Conservation (phyloP, 768 basidiomycete species). For the Leccinum aurantiacum region DNA sequence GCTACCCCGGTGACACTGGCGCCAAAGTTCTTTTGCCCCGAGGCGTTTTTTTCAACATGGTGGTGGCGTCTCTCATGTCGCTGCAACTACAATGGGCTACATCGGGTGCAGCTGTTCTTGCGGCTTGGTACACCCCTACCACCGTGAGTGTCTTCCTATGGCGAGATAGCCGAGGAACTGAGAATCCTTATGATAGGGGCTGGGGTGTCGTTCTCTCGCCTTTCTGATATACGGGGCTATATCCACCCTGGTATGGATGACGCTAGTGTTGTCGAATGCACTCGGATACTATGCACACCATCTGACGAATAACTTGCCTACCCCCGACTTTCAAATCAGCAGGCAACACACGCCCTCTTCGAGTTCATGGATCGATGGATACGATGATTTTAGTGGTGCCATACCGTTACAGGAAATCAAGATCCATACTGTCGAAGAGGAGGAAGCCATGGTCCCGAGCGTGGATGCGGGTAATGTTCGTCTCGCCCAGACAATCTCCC, state of each 20-base stretch:
- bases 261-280: conserved; percentile 30
- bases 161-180: background rate
- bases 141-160: conserved; percentile 6
- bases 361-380: background rate
- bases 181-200: conserved; percentile 11
- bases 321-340: background rate
- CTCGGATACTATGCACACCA: conserved; percentile 23
- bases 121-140: conserved; percentile 33
- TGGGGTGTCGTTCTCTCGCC: conserved; percentile 36
- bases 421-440: background rate
- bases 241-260: conserved; percentile 32
- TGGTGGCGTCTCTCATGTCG: conserved; percentile 30
- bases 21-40: conserved; percentile 19
- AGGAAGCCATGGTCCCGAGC: background rate
- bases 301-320: background rate
- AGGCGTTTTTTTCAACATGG: conserved; percentile 24
- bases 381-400: background rate
- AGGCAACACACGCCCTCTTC: background rate
- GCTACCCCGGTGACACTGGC: conserved; percentile 2
- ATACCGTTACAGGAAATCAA: background rate
- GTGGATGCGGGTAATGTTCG: background rate
- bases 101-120: conserved; percentile 27
- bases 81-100: conserved; percentile 37
- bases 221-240: conserved; percentile 32
- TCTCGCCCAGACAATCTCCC: background rate